phyloP scores from a whole-genome alignment of 176 grass and related monocot species.

The Ananas comosus region DNA sequence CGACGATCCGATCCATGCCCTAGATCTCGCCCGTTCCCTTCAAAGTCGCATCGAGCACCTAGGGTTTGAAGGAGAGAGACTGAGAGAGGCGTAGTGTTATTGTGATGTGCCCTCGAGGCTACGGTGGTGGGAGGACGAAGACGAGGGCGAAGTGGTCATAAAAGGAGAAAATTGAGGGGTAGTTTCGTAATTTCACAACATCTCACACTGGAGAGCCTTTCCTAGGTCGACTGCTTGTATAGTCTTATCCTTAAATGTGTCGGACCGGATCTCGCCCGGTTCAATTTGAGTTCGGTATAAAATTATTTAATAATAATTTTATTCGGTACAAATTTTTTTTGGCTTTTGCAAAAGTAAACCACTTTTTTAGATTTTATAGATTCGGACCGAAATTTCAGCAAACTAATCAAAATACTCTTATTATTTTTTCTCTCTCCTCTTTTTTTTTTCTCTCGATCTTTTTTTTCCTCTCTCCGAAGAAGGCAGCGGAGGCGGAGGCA shows the following conservation, averaged over 20 bases:
- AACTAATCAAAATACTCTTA: too few relatives aligned
- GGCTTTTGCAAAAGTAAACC: too few relatives aligned
- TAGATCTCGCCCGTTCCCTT: not conserved
- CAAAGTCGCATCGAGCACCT: constrained; percentile 5
- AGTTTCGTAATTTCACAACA: not conserved
- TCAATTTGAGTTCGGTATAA: too few relatives aligned
- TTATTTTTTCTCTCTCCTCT: too few relatives aligned
- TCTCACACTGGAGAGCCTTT: not conserved
- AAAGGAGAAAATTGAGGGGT: not conserved
- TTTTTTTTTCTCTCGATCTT: too few relatives aligned
- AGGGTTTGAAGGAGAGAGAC: constrained; percentile 27
- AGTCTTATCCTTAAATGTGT: not conserved
- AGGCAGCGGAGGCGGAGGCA: too few relatives aligned
- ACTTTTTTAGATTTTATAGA: too few relatives aligned
- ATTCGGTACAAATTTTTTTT: too few relatives aligned
- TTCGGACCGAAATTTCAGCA: too few relatives aligned
- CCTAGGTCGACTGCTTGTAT: not conserved
- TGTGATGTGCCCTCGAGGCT: not conserved
- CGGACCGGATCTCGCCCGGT: not conserved
- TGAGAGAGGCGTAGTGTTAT: not conserved
- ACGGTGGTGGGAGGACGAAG: not conserved
- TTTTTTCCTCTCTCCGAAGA: too few relatives aligned
- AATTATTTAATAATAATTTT: too few relatives aligned
- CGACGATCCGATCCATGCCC: constrained; percentile 57
- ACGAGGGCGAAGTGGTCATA: not conserved